These are phyloP conservation scores for Globisporangium solare DNA, from an alignment of 352 stramenopile species.

Conservation along the genomic window DNA sequence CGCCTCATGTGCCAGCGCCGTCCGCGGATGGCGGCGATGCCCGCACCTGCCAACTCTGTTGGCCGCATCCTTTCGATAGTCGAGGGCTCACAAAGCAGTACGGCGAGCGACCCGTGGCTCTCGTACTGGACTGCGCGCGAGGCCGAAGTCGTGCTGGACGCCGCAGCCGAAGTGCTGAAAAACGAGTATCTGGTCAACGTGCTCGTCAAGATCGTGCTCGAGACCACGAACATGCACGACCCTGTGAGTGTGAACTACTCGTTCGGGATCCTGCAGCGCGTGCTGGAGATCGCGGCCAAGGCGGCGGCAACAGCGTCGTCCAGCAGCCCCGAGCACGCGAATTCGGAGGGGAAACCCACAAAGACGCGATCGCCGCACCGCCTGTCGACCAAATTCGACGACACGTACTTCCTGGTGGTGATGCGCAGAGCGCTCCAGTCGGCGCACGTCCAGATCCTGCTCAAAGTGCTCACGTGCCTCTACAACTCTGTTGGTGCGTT, in stretches of 20 bases:
- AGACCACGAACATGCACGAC: slow-evolving; percentile 82
- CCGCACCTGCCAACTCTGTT: slow-evolving; percentile 19
- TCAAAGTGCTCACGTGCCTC: slow-evolving; percentile 83
- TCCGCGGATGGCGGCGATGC: slow-evolving; percentile 29
- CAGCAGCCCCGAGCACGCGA: too few species aligned
- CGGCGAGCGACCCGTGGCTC: slow-evolving; percentile 51
- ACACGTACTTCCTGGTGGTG: slow-evolving; percentile 60
- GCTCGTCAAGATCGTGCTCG: slow-evolving; percentile 74
- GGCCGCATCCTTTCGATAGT: slow-evolving; percentile 62
- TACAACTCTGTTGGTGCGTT: slow-evolving; percentile 77
- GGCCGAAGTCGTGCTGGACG: slow-evolving; percentile 50
- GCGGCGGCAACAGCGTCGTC: slow-evolving; percentile 14
- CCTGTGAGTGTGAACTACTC: slow-evolving; percentile 81
- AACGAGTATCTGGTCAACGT: slow-evolving; percentile 69
- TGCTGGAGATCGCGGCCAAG: slow-evolving; percentile 57
- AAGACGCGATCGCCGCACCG: slow-evolving; percentile 17
- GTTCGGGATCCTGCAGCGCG: slow-evolving; percentile 69
- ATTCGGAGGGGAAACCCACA: not conserved
- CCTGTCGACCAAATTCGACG: slow-evolving; percentile 53
- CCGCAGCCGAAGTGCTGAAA: slow-evolving; percentile 53
- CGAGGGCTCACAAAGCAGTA: slow-evolving; percentile 24
- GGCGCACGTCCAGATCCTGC: slow-evolving; percentile 75
- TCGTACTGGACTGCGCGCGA: slow-evolving; percentile 72
- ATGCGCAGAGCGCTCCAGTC: slow-evolving; percentile 73
- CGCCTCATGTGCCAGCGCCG: slow-evolving; percentile 75